Base-by-base conservation (phyloP, 345 rosid species). In the Arabis alpina region DNA sequence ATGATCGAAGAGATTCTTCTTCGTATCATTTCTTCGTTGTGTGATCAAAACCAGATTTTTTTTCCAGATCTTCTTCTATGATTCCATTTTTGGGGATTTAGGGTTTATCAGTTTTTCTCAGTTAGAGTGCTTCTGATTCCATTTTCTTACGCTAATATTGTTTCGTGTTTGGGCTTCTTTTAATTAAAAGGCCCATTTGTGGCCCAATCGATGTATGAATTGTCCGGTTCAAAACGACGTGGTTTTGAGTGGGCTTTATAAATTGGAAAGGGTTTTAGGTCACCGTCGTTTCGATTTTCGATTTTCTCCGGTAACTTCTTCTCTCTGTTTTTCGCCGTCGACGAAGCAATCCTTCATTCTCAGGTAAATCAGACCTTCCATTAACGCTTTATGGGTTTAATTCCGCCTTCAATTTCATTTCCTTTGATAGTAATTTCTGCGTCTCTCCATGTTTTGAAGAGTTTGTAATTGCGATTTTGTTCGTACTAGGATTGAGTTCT, bases 1-100 rank as follows among this genome's bases (percentile, higher is more conserved):
- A 82, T 72, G 16, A 85, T 79, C 25, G 88, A 82, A 7, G 80
- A 41, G 47, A 90, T 37, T 53, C 82, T 78, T 76, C 90, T 80
- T 71, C 89, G 51, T 16, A 86, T 78, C 90, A 87, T 87, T 49
- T 50, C 74, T 30, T 57, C 57, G 19, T 61, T 32, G 37, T n/a
- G 10, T 12, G 50, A 73, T 41, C 44, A 47, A 47, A 30, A 16
- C 23, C 23, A 19, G 54, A 51, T 66, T 66, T 36, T 32, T 51
- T 45, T 19, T n/a, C 44, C 28, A 50, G 61, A 73, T 49, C 56
- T 56, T 47, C 54, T 56, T 13, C 3, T 10, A 49, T 7, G 12
- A 15, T 28, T 55, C 23, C 61, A 48, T 63, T 60, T 36, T 68
- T 37, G 50, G 75, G 76, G 72, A 64, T 56, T 51, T 76, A 76